Evolutionary conservation across 768 basidiomycete species (phyloP).

Genomic region (Boletus bicolor): DNA sequence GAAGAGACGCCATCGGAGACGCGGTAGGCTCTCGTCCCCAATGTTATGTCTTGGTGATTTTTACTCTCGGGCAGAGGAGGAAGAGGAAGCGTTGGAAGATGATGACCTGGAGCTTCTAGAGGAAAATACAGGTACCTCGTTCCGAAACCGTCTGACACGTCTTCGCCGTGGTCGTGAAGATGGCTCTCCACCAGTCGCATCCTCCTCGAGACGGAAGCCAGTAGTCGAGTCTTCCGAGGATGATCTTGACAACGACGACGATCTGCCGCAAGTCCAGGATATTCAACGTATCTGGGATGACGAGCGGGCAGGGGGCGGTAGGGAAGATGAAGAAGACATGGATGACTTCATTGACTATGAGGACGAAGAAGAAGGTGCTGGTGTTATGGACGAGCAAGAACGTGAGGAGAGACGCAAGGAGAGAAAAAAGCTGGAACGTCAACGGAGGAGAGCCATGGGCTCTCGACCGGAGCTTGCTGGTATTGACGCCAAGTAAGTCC

Average conservation of each 20-base stretch:
- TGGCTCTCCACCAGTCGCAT: conserved; percentile 61
- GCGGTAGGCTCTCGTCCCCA: conserved; percentile 35
- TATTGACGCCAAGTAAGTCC: conserved; percentile 77
- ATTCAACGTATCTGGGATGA: conserved; percentile 81
- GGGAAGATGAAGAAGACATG: conserved; percentile 62
- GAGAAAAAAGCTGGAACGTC: conserved; percentile 56
- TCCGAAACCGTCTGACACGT: conserved; percentile 71
- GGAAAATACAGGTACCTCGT: conserved; percentile 82
- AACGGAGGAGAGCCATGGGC: conserved; percentile 62
- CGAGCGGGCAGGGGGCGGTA: conserved; percentile 45
- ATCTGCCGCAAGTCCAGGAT: conserved; percentile 50
- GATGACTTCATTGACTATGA: conserved; percentile 77
- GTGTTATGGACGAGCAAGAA: conserved; percentile 71
- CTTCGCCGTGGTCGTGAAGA: conserved; percentile 73
- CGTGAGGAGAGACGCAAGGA: conserved; percentile 73
- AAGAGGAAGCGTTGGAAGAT: conserved; percentile 77
- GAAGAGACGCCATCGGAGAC: conserved; percentile 60
- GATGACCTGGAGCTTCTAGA: conserved; percentile 78
- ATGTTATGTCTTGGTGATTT: conserved; percentile 4
- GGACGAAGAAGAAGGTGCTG: conserved; percentile 77
- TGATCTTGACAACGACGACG: conserved; percentile 58
- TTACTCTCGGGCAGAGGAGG: conserved; percentile 36
- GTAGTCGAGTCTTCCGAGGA: conserved; percentile 76
- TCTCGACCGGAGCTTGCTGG: conserved; percentile 70
- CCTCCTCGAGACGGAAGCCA: conserved; percentile 55